Base-by-base conservation (phyloP, 345 rosid species). In the Syzygium oleosum region DNA sequence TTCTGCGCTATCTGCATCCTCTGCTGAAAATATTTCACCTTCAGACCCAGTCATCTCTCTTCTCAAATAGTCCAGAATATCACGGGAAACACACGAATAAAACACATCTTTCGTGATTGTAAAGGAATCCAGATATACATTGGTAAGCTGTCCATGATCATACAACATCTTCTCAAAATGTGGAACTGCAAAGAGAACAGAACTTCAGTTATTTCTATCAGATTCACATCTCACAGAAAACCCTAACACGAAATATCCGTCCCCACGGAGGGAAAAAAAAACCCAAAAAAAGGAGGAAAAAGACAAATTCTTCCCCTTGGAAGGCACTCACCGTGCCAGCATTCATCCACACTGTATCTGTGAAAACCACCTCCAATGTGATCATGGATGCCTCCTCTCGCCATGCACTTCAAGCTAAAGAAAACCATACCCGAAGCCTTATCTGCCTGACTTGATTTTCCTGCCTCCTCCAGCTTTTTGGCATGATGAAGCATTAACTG, bases 141-240 rank as follows among this genome's bases (percentile, higher is more conserved):
- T 96, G 43, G 92, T 95, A 88, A 96, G 96, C 85, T 97, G 98
- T 73, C 98, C 99, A 88, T 96, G 98, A 91, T 96, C 99, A 86
- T 96, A 96, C 88, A 97, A 54, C 99, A 97, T 97, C 89, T 97
- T 97, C 94, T 97, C 99, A 89, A 97, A 97, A 93, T 97, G 99
- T 27, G 99, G 99, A 92, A 97, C 99, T 97, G 95, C 96, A 88
- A 90, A 88, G 53, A 84, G 55, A 86, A 85, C 51, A 49, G 53
- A 19, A 88, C 56, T 84, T 73, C 88, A 84, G 77, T 59, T 55
- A 78, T 21, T 11, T n/a, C 27, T 51, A 83, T 49, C 31, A 85
- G 31, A 86, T 38, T 29, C 86, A 29, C 53, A 55, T 43, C 52
- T 38, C 83, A 19, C 25, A 38, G 49, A 73, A 73, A 73, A 2